Percentiles rank a stretch among this genome's conserved stretches.
These are phyloP conservation scores for Platanthera guangdongensis DNA, from an alignment of 106 monocot genomes.

Conservation along the genomic window DNA sequence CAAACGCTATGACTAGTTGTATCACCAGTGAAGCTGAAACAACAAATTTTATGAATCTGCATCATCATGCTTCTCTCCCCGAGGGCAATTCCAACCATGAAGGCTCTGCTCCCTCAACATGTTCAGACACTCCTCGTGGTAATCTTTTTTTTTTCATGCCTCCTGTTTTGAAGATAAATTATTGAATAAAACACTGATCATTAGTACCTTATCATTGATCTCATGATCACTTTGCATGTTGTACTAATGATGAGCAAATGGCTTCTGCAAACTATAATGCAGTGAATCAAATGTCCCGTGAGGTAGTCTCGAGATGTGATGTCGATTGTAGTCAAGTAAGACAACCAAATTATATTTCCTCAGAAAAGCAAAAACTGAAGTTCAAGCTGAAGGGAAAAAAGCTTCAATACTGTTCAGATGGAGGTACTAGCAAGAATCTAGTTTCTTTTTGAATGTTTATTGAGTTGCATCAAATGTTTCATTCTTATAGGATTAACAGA, in stretches of 20 bases:
- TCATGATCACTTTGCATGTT: not conserved
- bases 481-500: not conserved
- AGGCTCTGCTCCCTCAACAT: not conserved
- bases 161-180: not conserved
- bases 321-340: not conserved
- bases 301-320: not conserved
- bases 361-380: not conserved
- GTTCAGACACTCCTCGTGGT: not conserved
- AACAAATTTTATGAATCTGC: not conserved
- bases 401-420: not conserved
- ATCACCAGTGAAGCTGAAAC: not conserved
- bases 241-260: not conserved
- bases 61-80: not conserved
- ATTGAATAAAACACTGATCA: not conserved
- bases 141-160: not conserved
- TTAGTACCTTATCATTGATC: not conserved
- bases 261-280: not conserved
- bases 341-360: not conserved
- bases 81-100: not conserved
- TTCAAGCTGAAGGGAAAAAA: not conserved
- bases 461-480: not conserved
- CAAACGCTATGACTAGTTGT: not conserved
- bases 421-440: not conserved
- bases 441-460: not conserved
- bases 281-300: not conserved